Percentiles rank a stretch among this genome's conserved stretches.
phyloP scores from a whole-genome alignment of 495 filamentous ascomycete species.

The Penicillium lagena region DNA sequence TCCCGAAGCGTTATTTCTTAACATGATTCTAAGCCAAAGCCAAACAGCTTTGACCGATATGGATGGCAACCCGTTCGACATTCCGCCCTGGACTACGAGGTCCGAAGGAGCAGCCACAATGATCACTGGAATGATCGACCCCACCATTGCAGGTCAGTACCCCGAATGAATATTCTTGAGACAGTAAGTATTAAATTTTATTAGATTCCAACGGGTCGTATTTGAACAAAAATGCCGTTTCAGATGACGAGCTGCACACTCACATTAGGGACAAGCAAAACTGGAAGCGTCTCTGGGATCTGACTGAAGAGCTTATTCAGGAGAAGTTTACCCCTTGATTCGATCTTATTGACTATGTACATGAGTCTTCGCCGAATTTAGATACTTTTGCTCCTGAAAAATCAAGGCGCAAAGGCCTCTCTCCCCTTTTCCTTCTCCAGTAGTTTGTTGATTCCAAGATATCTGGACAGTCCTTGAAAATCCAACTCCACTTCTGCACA shows the following conservation, averaged over 20 bases:
- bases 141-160: constrained; percentile 11
- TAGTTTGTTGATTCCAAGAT: constrained; percentile 14
- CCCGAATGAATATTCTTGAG: too few relatives aligned
- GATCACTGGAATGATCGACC: constrained; percentile 18
- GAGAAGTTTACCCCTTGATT: constrained; percentile 3
- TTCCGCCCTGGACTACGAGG: constrained; percentile 6
- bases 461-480: constrained; percentile 12
- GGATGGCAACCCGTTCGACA: constrained; percentile 7
- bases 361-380: not conserved
- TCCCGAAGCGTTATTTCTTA: not conserved
- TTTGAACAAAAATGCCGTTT: constrained; percentile 10
- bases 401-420: constrained; percentile 5
- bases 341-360: not conserved
- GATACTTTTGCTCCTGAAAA: not conserved
- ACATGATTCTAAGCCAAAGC: not conserved
- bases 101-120: constrained; percentile 15
- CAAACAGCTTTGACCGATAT: constrained; percentile 5
- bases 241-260: constrained; percentile 11
- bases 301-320: constrained; percentile 10
- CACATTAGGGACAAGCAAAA: constrained; percentile 10
- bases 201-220: constrained; percentile 6
- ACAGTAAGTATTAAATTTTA: not conserved
- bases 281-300: constrained; percentile 10
- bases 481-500: constrained; percentile 12
- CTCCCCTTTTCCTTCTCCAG: constrained; percentile 15